phyloP scores from a whole-genome alignment of 352 stramenopile species.

The Plasmopara muralis region DNA sequence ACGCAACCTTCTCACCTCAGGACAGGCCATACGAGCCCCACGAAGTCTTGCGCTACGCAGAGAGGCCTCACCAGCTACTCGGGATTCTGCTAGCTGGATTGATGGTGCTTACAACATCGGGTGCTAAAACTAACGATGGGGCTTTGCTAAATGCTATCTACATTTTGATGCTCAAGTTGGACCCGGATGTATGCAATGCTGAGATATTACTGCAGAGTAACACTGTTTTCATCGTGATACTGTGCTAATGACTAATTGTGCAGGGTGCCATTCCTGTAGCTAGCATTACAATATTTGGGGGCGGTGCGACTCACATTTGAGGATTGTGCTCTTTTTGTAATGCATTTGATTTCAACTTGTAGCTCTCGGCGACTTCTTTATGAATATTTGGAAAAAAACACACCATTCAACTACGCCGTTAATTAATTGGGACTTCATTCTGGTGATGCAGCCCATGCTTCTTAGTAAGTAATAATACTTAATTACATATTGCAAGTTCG shows the following conservation, averaged over 20 bases:
- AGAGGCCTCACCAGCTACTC: constrained; percentile 23
- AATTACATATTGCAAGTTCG: neutral
- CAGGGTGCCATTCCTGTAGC: constrained; percentile 85
- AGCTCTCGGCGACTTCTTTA: constrained; percentile 25
- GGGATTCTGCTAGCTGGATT: constrained; percentile 30
- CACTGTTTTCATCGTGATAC: constrained; percentile 1
- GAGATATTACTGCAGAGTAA: neutral
- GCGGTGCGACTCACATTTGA: constrained; percentile 21
- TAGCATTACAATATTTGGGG: constrained; percentile 89
- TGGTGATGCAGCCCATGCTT: constrained; percentile 90
- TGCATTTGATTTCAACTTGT: constrained; percentile 4
- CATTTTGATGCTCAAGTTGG: constrained; percentile 87
- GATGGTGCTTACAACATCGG: constrained; percentile 58
- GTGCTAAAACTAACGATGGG: constrained; percentile 72
- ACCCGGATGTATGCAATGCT: constrained; percentile 46
- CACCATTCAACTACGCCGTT: constrained; percentile 49
- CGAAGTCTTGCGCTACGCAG: constrained; percentile 12
- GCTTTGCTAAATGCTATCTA: constrained; percentile 91
- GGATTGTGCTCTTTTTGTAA: constrained; percentile 1
- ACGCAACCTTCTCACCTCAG: constrained; percentile 15
- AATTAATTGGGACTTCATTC: constrained; percentile 92
- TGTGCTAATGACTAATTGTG: constrained; percentile 1
- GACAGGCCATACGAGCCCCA: constrained; percentile 16
- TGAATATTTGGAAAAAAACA: constrained; percentile 32
- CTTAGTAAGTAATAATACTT: constrained; percentile 20